Evolutionary conservation across 2,329 filamentous ascomycete genomes (phyloP).

Genomic region (Diatrype stigma): DNA sequence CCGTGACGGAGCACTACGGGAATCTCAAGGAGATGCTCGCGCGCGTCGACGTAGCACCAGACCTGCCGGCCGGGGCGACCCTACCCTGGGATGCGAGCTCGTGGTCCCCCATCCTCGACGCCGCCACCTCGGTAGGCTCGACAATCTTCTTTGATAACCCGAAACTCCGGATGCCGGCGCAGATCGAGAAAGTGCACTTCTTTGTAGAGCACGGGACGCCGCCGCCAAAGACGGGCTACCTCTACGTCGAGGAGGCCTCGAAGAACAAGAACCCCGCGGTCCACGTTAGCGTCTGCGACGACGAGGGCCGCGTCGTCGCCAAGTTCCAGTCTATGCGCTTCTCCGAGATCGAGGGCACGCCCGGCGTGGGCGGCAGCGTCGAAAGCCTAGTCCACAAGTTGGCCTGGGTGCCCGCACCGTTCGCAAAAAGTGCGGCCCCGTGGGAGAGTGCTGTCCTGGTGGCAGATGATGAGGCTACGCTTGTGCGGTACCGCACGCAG

Average conservation of each 20-base stretch:
- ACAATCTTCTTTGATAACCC: constrained; percentile 34
- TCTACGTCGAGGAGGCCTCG: constrained; percentile 27
- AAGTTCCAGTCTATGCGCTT: constrained; percentile 32
- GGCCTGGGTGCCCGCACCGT: constrained; percentile 32
- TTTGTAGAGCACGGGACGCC: constrained; percentile 12
- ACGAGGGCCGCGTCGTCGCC: constrained; percentile 25
- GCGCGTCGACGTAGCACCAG: constrained; percentile 31
- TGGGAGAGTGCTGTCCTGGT: constrained; percentile 24
- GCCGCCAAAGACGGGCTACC: constrained; percentile 30
- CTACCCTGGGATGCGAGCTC: constrained; percentile 10
- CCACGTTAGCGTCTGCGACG: constrained; percentile 21
- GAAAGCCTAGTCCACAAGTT: constrained; percentile 32
- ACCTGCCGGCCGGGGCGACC: neutral
- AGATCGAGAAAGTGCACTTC: no score
- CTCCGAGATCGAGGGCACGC: constrained; percentile 33
- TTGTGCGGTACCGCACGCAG: constrained; percentile 12
- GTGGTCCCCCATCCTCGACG: constrained; percentile 37
- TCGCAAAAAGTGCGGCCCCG: constrained; percentile 21
- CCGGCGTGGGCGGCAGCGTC: constrained; percentile 6
- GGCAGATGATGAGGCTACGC: constrained; percentile 14
- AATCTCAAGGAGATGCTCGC: constrained; percentile 36
- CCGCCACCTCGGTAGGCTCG: constrained; percentile 38
- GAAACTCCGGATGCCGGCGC: constrained; percentile 29
- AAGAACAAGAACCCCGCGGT: constrained; percentile 22
- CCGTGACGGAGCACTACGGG: constrained; percentile 33